Base-by-base conservation (phyloP, 306 rosid species). In the Carpinus fangiana region DNA sequence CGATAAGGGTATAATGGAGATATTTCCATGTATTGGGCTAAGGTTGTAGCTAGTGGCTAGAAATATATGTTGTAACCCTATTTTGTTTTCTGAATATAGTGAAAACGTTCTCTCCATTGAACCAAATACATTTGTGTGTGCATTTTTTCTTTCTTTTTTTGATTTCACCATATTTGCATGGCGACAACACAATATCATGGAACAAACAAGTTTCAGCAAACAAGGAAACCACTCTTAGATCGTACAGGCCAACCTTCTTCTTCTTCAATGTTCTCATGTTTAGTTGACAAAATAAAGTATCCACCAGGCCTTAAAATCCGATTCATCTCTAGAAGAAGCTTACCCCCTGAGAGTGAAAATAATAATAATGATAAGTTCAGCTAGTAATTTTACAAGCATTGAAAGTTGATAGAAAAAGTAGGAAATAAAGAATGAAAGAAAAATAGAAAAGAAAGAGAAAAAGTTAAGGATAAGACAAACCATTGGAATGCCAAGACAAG, bases 291-390 rank as follows among this genome's bases (percentile, higher is more conserved):
- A 74, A 93, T 74, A 86, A 91, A 95, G 93, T 92, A 95, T 69
- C 98, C 98, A 3, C 96, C 87, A 0, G 98, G 96, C 76, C 98
- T 80, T 82, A 95, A 86, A 82, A 95, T 85, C 76, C 98, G 86
- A 79, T 95, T 95, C 90, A 95, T 91, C 90, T 95, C 98, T 23
- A 95, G 80, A 66, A 95, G 93, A 80, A 86, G 98, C 86, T 84
- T 95, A 50, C 97, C 98, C 71, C 93, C 98, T 95, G 85, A 66
- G 1, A 5, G 8, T 41, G 7, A 41, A 41, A 41, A 77, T 23
- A 78, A 47, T 23, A 23, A 23, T 23, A 41, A 70, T 23, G 70
- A 38, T 45, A 72, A 46, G 61, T 47, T 64, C 51, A 79, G 31
- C 51, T 73, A 74, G 72, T 69, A 62, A 70, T 47, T 21, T 68